Percentiles rank a stretch among this genome's conserved stretches.
Conservation (phyloP, 495 filamentous ascomycete species). For the Peziza echinospora region DNA sequence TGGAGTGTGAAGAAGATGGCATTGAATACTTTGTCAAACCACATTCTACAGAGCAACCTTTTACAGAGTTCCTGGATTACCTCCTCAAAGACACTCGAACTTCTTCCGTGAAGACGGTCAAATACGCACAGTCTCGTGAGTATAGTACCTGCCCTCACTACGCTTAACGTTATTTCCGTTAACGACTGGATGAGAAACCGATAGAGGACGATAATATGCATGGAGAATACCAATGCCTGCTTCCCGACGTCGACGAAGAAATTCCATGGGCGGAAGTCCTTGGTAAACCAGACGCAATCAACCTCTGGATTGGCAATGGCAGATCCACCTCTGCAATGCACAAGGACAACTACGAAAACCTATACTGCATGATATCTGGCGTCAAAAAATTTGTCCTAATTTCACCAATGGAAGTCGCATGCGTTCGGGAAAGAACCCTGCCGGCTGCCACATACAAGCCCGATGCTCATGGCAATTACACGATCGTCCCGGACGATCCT, state of each 20-base stretch:
- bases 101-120: conserved; percentile 13
- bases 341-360: conserved; percentile 62
- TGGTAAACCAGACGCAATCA: conserved; percentile 43
- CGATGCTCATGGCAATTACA: conserved; percentile 12
- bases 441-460: conserved; percentile 29
- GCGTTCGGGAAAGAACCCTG: conserved; percentile 37
- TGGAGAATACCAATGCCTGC: conserved; percentile 39
- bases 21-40: conserved; percentile 25
- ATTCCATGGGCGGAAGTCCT: conserved; percentile 51
- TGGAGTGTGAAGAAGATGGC: conserved; percentile 9
- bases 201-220: conserved; percentile 57
- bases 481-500: conserved; percentile 21
- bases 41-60: conserved; percentile 20
- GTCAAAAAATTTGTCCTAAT: conserved; percentile 49
- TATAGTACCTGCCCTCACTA: too few species aligned
- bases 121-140: conserved; percentile 30
- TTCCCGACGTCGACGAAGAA: conserved; percentile 29
- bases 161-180: too few species aligned
- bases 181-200: background rate
- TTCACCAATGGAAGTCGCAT: conserved; percentile 38
- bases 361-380: conserved; percentile 52
- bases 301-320: conserved; percentile 58
- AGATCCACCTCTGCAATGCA: conserved; percentile 44
- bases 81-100: conserved; percentile 9
- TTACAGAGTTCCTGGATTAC: conserved; percentile 19